Evolutionary conservation across 805 yeast genomes (phyloP).

Genomic region (Nadsonia fulvescens): DNA sequence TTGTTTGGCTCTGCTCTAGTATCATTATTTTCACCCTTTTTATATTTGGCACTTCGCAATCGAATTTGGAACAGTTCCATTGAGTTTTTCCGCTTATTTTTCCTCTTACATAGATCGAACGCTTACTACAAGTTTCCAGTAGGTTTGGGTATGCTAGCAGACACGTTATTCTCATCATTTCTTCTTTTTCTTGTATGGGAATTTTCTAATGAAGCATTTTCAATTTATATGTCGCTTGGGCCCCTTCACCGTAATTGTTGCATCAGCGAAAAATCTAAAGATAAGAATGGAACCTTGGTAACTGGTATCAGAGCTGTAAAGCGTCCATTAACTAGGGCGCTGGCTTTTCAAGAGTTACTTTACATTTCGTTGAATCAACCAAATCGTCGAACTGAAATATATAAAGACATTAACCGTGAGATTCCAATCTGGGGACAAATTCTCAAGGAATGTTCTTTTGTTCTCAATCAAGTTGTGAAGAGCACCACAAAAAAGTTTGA

Average conservation of each 20-base stretch:
- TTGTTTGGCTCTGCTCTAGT: conserved; percentile 2
- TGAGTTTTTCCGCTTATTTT: conserved; percentile 5
- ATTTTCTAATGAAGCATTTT: conserved; percentile 13
- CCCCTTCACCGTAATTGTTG: conserved; percentile 17
- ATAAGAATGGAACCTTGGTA: conserved; percentile 21
- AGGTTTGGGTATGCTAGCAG: conserved; percentile 7
- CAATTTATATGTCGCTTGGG: conserved; percentile 20
- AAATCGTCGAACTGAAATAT: conserved; percentile 19
- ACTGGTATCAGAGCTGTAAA: conserved; percentile 17
- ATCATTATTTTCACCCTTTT: conserved; percentile 7
- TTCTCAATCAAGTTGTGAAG: conserved; percentile 8
- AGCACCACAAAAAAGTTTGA: conserved; percentile 1
- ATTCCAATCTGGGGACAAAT: conserved; percentile 18
- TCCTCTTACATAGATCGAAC: conserved; percentile 7
- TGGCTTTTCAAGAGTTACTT: conserved; percentile 23
- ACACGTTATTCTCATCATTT: conserved; percentile 7
- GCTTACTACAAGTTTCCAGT: conserved; percentile 10
- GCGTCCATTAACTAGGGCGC: conserved; percentile 14
- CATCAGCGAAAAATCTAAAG: conserved; percentile 14
- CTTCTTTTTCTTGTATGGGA: conserved; percentile 13
- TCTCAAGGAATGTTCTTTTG: conserved; percentile 10
- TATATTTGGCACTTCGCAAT: conserved; percentile 8
- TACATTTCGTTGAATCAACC: conserved; percentile 15
- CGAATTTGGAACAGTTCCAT: conserved; percentile 8
- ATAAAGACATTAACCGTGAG: conserved; percentile 17